Evolutionary conservation across 352 stramenopile species (phyloP).

Genomic region (Paralagenidium karlingii): DNA sequence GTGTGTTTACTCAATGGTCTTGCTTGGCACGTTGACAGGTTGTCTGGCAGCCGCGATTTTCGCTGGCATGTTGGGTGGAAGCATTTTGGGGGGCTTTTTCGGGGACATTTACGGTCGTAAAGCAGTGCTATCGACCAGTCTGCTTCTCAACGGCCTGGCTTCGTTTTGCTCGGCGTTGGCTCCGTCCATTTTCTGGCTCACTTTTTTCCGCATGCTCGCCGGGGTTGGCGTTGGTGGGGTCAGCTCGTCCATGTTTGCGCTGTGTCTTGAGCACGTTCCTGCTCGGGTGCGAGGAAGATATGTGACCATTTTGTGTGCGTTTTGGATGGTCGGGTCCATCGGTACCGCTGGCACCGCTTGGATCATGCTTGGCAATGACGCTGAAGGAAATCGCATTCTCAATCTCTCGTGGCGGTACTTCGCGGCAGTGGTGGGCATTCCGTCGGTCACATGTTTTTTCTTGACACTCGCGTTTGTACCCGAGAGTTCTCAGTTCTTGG

Average conservation of each 20-base stretch:
- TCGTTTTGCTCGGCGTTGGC: constrained; percentile 68
- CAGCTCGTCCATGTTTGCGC: constrained; percentile 71
- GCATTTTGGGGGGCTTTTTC: constrained; percentile 53
- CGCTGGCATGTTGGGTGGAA: constrained; percentile 77
- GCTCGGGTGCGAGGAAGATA: constrained; percentile 51
- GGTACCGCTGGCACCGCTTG: constrained; percentile 69
- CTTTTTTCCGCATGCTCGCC: constrained; percentile 54
- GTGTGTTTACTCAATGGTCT: constrained; percentile 1
- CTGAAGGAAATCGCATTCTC: constrained; percentile 38
- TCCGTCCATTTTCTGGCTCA: constrained; percentile 55
- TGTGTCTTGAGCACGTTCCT: constrained; percentile 80
- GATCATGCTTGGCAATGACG: constrained; percentile 71
- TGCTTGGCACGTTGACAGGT: constrained; percentile 22
- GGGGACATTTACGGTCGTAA: constrained; percentile 78
- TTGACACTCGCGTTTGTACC: constrained; percentile 58
- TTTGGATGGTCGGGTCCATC: constrained; percentile 86
- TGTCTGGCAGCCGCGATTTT: constrained; percentile 83
- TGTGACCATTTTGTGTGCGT: constrained; percentile 81
- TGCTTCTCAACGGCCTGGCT: constrained; percentile 67
- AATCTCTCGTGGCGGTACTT: constrained; percentile 78
- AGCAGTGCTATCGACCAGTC: constrained; percentile 52
- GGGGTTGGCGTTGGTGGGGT: constrained; percentile 75
- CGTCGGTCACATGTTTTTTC: constrained; percentile 52
- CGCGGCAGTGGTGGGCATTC: constrained; percentile 53
- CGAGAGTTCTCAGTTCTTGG: constrained; percentile 72